Conservation (phyloP, 208 protist genomes). For the Crithidia sp. region DNA sequence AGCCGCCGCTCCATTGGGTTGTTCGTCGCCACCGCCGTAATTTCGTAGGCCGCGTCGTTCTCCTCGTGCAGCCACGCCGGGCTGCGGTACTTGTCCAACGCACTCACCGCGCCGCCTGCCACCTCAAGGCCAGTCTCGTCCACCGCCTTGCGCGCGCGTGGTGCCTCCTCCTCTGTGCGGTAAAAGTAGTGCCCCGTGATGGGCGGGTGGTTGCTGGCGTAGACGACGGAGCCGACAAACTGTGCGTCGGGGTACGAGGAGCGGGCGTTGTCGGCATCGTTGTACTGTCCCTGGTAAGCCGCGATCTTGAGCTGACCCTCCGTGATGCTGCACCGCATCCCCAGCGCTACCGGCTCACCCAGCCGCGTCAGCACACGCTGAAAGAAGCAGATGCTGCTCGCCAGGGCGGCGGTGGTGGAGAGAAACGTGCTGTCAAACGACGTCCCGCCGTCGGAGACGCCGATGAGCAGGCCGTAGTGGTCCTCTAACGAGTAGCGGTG, state of each 20-base stretch:
- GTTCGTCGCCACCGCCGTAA: not conserved
- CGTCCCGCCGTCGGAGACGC: conserved; percentile 65
- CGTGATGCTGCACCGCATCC: conserved; percentile 69
- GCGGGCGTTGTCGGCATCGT: conserved; percentile 79
- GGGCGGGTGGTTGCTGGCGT: conserved; percentile 70
- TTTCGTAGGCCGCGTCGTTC: conserved; percentile 27
- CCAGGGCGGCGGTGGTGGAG: conserved; percentile 72
- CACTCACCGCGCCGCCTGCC: not conserved
- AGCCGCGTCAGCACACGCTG: conserved; percentile 80
- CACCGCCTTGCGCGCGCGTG: conserved; percentile 2
- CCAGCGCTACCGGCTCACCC: conserved; percentile 58
- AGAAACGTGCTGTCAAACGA: conserved; percentile 80
- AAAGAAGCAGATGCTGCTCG: conserved; percentile 81
- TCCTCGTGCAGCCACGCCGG: conserved; percentile 33
- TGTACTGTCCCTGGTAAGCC: conserved; percentile 86
- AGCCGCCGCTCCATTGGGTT: not conserved
- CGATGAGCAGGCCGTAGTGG: conserved; percentile 74
- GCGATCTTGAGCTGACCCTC: conserved; percentile 69
- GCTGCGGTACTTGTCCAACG: conserved; percentile 36
- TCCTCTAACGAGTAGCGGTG: conserved; percentile 89
- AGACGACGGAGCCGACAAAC: conserved; percentile 73
- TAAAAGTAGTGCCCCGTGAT: conserved; percentile 42
- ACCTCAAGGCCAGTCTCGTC: not conserved
- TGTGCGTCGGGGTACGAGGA: conserved; percentile 81
- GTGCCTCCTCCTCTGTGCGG: conserved; percentile 36